phyloP scores from a whole-genome alignment of 345 rosid genomes.

The Melaleuca alternifolia region DNA sequence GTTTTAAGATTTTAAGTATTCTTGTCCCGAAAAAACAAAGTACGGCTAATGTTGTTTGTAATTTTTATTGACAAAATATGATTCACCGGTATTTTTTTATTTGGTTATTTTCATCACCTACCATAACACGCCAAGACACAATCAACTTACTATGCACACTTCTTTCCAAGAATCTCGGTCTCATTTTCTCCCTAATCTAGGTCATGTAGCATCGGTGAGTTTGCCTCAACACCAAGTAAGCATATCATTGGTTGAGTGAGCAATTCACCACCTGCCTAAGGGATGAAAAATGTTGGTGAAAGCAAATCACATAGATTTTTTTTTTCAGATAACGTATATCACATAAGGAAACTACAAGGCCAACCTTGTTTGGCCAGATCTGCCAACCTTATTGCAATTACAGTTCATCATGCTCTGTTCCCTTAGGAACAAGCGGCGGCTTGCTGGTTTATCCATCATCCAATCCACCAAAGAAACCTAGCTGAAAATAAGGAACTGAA shows the following conservation, averaged over 20 bases:
- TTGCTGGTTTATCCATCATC: too few relatives aligned
- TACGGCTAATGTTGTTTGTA: too few relatives aligned
- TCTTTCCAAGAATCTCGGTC: neutral
- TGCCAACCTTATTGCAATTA: too few relatives aligned
- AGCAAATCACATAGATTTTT: neutral
- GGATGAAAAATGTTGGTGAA: neutral
- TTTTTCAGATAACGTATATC: neutral
- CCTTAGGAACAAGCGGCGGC: too few relatives aligned
- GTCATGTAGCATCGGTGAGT: neutral
- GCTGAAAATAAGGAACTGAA: too few relatives aligned
- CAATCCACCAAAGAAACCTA: too few relatives aligned
- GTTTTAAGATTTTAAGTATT: too few relatives aligned
- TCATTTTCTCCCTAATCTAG: neutral
- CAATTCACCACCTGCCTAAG: neutral
- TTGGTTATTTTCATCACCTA: neutral
- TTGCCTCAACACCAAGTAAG: neutral
- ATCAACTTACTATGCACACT: neutral
- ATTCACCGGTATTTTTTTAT: neutral
- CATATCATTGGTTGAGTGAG: neutral
- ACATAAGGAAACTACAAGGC: too few relatives aligned
- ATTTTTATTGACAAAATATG: neutral
- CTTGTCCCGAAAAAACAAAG: too few relatives aligned
- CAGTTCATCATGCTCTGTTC: too few relatives aligned
- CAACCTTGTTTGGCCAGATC: too few relatives aligned
- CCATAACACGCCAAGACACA: neutral